Conservation (phyloP, 768 basidiomycete species). For the Phaeotremella fagi region DNA sequence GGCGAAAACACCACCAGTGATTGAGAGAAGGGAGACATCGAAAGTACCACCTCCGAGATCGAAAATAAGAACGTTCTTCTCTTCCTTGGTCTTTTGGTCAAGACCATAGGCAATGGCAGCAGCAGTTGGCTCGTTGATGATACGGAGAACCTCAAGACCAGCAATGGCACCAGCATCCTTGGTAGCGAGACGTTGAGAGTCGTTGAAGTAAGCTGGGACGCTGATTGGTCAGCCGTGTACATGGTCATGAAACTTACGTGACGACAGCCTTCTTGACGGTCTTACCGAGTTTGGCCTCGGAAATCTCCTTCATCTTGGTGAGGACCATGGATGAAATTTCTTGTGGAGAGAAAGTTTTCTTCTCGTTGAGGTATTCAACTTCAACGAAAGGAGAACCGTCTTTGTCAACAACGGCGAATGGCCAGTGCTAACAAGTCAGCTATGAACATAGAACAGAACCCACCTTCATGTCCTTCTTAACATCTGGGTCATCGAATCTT, state of each 20-base stretch:
- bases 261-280: constrained; percentile 98
- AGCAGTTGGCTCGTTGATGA: constrained; percentile 99
- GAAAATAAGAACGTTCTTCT: constrained; percentile 99
- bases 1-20: constrained; percentile 89
- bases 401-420: constrained; percentile 92
- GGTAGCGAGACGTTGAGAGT: constrained; percentile 97
- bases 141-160: constrained; percentile 98
- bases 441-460: background rate
- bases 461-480: constrained; percentile 55
- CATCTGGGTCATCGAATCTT: constrained; percentile 69
- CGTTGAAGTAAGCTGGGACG: constrained; percentile 99
- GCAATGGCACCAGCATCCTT: constrained; percentile 98
- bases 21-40: constrained; percentile 98
- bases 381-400: constrained; percentile 96
- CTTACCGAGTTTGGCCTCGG: constrained; percentile 98
- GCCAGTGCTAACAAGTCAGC: constrained; percentile 67
- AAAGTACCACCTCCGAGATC: constrained; percentile 99
- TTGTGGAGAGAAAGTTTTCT: constrained; percentile 94
- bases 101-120: constrained; percentile 96
- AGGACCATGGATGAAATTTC: constrained; percentile 99
- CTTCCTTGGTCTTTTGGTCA: constrained; percentile 86
- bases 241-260: constrained; percentile 60
- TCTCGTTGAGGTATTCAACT: constrained; percentile 86
- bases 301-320: constrained; percentile 99
- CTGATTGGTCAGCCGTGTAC: constrained; percentile 31